Conservation (phyloP, 192 early-diverging fungal genomes). For the Entomortierella beljakovae region DNA sequence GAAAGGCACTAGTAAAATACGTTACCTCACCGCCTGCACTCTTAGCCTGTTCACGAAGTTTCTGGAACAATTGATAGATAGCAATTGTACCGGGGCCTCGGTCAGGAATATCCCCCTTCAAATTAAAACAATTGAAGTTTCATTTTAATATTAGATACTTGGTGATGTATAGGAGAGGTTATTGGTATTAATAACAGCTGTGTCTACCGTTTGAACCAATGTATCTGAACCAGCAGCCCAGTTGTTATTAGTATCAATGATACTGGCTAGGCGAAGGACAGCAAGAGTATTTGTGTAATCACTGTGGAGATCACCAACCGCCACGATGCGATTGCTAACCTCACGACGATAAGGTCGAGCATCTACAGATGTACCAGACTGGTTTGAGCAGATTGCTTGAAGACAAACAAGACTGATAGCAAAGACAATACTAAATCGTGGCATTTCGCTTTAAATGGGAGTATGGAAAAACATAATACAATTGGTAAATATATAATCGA, state of each 20-base stretch:
- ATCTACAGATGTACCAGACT: neutral
- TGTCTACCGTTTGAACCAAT: constrained; percentile 72
- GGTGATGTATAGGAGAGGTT: no score
- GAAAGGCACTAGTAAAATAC: neutral
- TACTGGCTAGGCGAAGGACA: constrained; percentile 67
- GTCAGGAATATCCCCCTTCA: constrained; percentile 75
- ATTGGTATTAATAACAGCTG: no score
- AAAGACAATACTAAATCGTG: no score
- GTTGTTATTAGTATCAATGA: constrained; percentile 64
- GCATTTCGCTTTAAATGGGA: no score
- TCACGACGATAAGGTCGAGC: neutral
- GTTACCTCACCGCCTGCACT: constrained; percentile 56
- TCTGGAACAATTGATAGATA: constrained; percentile 67
- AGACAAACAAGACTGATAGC: constrained; percentile 5
- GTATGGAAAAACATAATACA: no score
- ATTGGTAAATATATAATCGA: no score
- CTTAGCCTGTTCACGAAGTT: constrained; percentile 65
- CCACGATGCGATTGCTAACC: constrained; percentile 63
- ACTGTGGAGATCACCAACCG: constrained; percentile 79
- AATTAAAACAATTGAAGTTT: neutral
- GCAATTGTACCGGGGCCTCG: constrained; percentile 73
- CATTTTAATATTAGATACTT: neutral
- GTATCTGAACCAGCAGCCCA: constrained; percentile 66
- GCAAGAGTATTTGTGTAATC: constrained; percentile 63
- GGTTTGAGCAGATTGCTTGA: neutral